Base-by-base conservation (phyloP, 306 rosid genomes). In the Sicyos edulis region DNA sequence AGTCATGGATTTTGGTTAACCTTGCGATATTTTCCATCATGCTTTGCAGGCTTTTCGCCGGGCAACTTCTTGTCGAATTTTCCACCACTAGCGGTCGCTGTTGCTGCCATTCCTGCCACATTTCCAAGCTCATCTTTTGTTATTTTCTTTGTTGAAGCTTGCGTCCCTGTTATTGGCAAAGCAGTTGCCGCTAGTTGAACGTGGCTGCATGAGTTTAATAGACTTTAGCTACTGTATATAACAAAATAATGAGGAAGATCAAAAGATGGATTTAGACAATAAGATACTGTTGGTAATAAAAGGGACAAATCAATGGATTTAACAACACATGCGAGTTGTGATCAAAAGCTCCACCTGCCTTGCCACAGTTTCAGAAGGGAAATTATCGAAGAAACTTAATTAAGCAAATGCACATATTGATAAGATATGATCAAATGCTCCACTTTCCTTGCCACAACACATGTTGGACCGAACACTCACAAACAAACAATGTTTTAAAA, bases 61-160 rank as follows among this genome's bases (percentile, higher is more conserved):
- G 83, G 73, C 71, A 93, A 81, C 81, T 87, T 93, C 84, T 87
- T 91, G 82, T 93, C 99, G 75, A 91, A 93, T 74, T 93, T 93
- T 44, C 99, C 99, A 54, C 96, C 98, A 64, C 98, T 93, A 53
- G 97, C 98, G 7, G 97, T 91, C 21, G 99, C 80, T 64, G 89
- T 81, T 85, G 97, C 88, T 45, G 97, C 99, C 56, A 89, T 49
- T 76, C 99, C 97, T 14, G 99, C 99, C 16, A 87, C 91, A 77
- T 72, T 81, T 49, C 96, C 88, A 10, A 92, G 88, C 73, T 87
- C 92, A 47, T 87, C 87, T 80, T 93, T 91, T 21, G 88, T 74
- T 52, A 86, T 75, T 78, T 87, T 93, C 88, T 81, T 88, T 12
- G 91, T 87, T 22, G 78, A 84, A 62, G 91, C 90, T 73, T 83